Percentiles rank a stretch among this genome's conserved stretches.
These are phyloP conservation scores for Sextonia rubra DNA, from an alignment of 164 flowering plant genomes.

Conservation along the genomic window DNA sequence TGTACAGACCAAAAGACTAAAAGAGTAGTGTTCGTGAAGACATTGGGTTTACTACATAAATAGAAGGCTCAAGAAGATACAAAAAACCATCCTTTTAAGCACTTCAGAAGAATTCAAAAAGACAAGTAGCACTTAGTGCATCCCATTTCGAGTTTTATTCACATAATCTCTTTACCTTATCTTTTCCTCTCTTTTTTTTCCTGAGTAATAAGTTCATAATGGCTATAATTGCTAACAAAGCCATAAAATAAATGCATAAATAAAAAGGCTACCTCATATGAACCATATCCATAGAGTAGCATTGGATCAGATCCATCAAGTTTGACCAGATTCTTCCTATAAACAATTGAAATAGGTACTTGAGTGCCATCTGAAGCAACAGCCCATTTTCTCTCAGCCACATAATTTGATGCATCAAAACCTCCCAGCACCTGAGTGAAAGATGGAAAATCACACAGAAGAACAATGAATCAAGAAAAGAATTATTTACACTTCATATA, in stretches of 20 bases:
- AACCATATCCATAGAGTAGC: conserved; percentile 88
- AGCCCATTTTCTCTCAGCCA: conserved; percentile 87
- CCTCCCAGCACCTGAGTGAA: conserved; percentile 72
- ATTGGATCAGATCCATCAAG: conserved; percentile 83
- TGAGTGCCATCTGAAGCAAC: conserved; percentile 74
- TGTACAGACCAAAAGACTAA: too few relatives aligned
- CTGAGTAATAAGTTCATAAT: background rate
- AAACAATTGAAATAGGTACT: conserved; percentile 48
- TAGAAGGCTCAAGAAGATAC: background rate
- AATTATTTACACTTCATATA: background rate
- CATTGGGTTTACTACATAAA: too few relatives aligned
- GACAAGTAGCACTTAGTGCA: background rate
- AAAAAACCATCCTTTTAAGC: background rate
- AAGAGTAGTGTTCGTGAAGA: too few relatives aligned
- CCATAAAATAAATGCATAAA: background rate
- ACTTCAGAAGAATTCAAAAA: background rate
- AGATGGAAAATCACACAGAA: background rate
- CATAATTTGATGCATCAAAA: conserved; percentile 67
- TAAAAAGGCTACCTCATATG: conserved; percentile 73
- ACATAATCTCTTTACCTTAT: background rate
- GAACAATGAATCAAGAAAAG: background rate
- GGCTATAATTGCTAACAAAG: background rate
- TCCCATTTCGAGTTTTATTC: background rate
- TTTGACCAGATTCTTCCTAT: conserved; percentile 16
- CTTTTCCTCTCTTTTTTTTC: background rate